These are phyloP conservation scores for Yamadazyma ubonensis DNA, from an alignment of 805 yeast species.

Conservation along the genomic window DNA sequence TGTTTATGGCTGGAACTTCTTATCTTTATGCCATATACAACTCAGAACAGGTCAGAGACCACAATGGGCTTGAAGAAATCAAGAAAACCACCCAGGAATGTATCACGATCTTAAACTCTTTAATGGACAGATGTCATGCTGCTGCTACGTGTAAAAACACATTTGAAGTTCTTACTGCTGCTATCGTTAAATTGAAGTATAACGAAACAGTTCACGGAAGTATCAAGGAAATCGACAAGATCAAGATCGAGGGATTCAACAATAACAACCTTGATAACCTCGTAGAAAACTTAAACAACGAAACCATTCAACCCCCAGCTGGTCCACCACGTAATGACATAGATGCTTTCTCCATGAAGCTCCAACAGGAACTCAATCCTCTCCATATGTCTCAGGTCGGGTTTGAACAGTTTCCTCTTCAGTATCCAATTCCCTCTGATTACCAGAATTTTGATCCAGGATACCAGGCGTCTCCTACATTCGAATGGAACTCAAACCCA, in stretches of 20 bases:
- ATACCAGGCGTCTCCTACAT: conserved; percentile 8
- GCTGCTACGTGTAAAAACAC: conserved; percentile 70
- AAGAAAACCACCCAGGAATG: conserved; percentile 53
- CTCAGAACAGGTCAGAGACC: conserved; percentile 51
- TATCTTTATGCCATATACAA: conserved; percentile 75
- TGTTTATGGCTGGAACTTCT: conserved; percentile 87
- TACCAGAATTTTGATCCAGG: background rate
- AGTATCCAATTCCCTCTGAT: no score
- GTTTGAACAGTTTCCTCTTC: background rate
- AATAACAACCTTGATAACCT: conserved; percentile 39
- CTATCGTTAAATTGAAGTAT: conserved; percentile 60
- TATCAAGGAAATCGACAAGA: conserved; percentile 18
- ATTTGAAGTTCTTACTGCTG: conserved; percentile 69
- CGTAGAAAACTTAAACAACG: conserved; percentile 29
- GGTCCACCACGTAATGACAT: conserved; percentile 3
- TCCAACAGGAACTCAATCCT: conserved; percentile 12
- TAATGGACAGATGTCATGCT: conserved; percentile 74
- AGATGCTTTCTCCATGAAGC: conserved; percentile 3
- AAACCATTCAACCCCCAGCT: conserved; percentile 3
- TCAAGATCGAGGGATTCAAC: conserved; percentile 28
- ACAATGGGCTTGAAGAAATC: conserved; percentile 44
- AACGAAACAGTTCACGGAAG: conserved; percentile 31
- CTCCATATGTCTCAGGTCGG: conserved; percentile 1
- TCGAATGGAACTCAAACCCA: conserved; percentile 16
- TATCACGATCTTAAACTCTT: conserved; percentile 55